Evolutionary conservation across 768 basidiomycete genomes (phyloP).

Genomic region (Tubosaeta sp.): DNA sequence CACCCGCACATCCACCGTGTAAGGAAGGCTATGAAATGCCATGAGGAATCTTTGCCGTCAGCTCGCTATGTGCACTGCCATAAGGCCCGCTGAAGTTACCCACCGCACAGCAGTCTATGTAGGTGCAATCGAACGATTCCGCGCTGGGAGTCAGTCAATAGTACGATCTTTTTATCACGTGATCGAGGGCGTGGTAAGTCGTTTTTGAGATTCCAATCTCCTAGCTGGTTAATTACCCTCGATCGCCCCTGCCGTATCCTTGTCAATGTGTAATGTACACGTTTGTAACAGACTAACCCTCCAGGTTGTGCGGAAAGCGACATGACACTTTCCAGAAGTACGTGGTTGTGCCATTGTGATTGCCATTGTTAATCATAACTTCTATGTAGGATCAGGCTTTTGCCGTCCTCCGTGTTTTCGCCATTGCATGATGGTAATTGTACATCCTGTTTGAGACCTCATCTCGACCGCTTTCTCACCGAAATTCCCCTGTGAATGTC

Average conservation of each 20-base stretch:
- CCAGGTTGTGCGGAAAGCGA: neutral
- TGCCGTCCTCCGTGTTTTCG: neutral
- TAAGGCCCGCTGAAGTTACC: neutral
- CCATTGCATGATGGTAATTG: neutral
- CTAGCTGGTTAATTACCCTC: neutral
- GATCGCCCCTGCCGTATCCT: neutral
- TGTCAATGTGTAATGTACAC: neutral
- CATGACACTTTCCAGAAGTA: neutral
- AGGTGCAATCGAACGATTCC: neutral
- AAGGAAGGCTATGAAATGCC: constrained; percentile 20
- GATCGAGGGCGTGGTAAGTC: neutral
- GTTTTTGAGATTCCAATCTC: neutral
- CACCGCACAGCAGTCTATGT: neutral
- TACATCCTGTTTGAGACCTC: neutral
- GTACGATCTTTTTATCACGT: neutral
- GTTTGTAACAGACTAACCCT: neutral
- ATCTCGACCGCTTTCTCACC: neutral
- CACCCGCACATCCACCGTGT: neutral
- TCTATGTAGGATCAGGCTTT: neutral
- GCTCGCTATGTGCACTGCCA: neutral
- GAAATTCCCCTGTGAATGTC: neutral
- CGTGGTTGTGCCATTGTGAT: no score
- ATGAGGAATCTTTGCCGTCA: neutral
- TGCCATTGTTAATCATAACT: neutral
- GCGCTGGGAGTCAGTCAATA: neutral